Evolutionary conservation across 2,329 filamentous ascomycete genomes (phyloP), one percentile per base, ranked within the genome.

Genomic region (Chaetomium strumarium): DNA sequence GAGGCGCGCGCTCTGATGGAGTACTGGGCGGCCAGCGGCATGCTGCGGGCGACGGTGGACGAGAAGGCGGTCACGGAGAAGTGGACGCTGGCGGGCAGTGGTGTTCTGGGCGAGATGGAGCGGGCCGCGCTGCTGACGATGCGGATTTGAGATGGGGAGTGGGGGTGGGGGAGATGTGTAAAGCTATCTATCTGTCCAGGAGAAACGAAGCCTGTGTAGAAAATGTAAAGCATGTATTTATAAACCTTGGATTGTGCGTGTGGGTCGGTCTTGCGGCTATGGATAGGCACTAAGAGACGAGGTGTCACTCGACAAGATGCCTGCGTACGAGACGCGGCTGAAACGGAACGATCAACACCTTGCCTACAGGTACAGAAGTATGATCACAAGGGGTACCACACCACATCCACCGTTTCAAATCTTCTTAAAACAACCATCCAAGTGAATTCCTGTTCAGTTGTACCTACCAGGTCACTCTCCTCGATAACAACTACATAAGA

Each of bases 1-100:
- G 92, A 97, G 71, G 84, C 88, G 11, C 80, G 85, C 55, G 78
- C 83, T 1, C 75, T 95, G 61, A 85, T 97, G 83, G 90, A 96
- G 73, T 97, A 96, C 72, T 97, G 92, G 77, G 90, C 89, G 5
- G 83, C 81, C 34, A 95, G 89, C 68, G 93, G 92, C 12, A 75
- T 96, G 66, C 67, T 95, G 65, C 80, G 87, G 58, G 75, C 80
- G 56, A 76, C 74, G 42, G 77, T 96, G 46, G 84, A 88, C 63
- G 84, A 91, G 64, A 74, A 74, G 58, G 76, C 79, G 57, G 85
- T 96, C 34, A 76, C 79, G 19, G 87, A 95, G 76, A 88, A 89
- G 72, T 95, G 91, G 90, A 84, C 83, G 45, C 67, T 96, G 61
- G 83, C 84, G 45, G 90, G 90, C 19, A 83, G 86, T 63, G 91